These are phyloP conservation scores for Phytopythium sindhum DNA, from an alignment of 352 stramenopile genomes.

Conservation along the genomic window DNA sequence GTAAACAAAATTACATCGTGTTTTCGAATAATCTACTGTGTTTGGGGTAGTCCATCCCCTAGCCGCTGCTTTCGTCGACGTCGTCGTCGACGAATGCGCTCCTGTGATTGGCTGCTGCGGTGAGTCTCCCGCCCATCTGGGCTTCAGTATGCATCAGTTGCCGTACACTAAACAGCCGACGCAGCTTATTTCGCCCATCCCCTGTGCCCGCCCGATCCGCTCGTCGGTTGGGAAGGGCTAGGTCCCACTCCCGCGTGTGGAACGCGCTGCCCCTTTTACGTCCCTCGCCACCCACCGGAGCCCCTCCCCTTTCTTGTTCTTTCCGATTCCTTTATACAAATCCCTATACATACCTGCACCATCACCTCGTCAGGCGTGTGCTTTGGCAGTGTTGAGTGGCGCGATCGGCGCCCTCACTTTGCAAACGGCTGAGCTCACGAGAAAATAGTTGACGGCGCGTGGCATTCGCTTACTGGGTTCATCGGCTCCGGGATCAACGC, in stretches of 20 bases:
- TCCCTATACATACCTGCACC: not conserved
- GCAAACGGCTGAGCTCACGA: constrained; percentile 3
- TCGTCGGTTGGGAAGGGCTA: not conserved
- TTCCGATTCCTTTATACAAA: not conserved
- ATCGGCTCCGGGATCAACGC: not conserved
- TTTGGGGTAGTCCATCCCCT: not conserved
- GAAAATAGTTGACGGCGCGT: constrained; percentile 3
- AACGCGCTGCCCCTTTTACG: not conserved
- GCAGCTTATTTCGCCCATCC: not conserved
- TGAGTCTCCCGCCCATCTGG: not conserved
- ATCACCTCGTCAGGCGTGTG: not conserved
- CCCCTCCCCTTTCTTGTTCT: not conserved
- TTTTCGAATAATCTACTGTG: not conserved
- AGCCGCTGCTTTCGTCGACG: constrained; percentile 4
- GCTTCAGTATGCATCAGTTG: not conserved
- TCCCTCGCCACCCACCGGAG: not conserved
- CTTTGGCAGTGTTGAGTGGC: not conserved
- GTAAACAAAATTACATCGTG: not conserved
- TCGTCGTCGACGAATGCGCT: constrained; percentile 5
- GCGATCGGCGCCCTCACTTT: not conserved
- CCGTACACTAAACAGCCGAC: not conserved
- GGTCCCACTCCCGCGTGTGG: not conserved
- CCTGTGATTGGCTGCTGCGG: not conserved
- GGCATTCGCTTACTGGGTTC: not conserved
- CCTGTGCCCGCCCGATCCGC: not conserved